phyloP scores from a whole-genome alignment of 352 stramenopile species.

The Globisporangium apiculatum region DNA sequence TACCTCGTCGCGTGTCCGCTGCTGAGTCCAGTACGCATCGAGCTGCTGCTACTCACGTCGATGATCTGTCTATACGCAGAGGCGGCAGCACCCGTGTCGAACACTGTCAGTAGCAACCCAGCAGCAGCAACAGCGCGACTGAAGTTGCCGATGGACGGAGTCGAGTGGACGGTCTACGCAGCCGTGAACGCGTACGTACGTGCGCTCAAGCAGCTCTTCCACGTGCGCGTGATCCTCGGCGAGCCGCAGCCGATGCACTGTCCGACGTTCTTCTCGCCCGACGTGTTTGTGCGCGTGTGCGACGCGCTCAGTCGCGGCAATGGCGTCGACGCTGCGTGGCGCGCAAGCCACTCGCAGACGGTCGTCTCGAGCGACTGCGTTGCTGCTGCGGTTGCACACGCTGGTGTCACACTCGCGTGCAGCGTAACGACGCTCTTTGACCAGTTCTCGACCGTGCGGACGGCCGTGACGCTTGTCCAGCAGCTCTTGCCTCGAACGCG shows the following conservation, averaged over 20 bases:
- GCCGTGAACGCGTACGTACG: conserved; percentile 41
- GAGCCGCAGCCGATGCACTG: conserved; percentile 34
- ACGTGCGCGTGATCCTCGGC: conserved; percentile 41
- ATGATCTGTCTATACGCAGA: conserved; percentile 23
- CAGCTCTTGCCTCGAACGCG: too few relatives aligned
- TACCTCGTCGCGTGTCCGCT: conserved; percentile 23
- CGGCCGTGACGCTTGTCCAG: too few relatives aligned
- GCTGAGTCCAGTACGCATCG: conserved; percentile 31
- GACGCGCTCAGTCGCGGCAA: conserved; percentile 4
- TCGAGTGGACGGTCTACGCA: conserved; percentile 49
- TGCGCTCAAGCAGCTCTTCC: conserved; percentile 46
- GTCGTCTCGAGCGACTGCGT: background rate
- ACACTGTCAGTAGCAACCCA: background rate
- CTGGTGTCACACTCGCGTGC: too few relatives aligned
- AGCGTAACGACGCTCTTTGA: too few relatives aligned
- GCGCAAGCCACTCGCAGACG: conserved; percentile 1
- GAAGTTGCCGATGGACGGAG: conserved; percentile 23
- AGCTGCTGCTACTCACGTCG: conserved; percentile 53
- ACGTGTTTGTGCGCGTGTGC: conserved; percentile 57
- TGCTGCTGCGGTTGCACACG: background rate
- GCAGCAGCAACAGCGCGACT: background rate
- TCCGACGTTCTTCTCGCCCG: conserved; percentile 49
- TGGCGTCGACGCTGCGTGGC: conserved; percentile 10
- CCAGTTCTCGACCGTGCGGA: too few relatives aligned
- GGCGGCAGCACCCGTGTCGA: too few relatives aligned